Evolutionary conservation across 257 asterid species (phyloP), one percentile per base, ranked within the genome.

Genomic region (Penstemon newberryi): DNA sequence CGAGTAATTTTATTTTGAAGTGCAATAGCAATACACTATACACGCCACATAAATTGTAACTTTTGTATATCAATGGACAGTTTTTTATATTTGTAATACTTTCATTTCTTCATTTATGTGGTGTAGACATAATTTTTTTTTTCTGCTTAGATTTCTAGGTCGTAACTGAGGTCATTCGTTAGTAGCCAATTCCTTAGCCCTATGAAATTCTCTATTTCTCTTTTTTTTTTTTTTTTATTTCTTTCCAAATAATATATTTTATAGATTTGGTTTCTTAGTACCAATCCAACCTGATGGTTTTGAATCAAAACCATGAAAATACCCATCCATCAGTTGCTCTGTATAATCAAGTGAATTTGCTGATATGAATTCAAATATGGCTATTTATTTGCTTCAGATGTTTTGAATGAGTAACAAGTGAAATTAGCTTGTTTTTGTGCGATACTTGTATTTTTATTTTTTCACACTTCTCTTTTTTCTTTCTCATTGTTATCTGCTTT

Each of bases 341-440:
- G n/a, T 56, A 36, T 4, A 56, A 33, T 56, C 61, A 7, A 56
- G 10, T 36, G 15, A 38, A 53, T 42, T 25, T 25, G 33, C 33
- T 25, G 33, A 25, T 25, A 25, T 25, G 33, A 15, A 25, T 56
- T 25, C 25, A 11, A 40, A 8, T 36, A 46, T 53, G 53, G 8
- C 18, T 55, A 43, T 56, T 49, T 47, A 42, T 18, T 40, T 43
- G 11, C 33, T 42, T 67, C 55, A 49, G 56, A 71, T 54, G 50
- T 47, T 63, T 15, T 52, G 44, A 40, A 33, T 13, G 71, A 63
- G 63, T 67, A 44, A 37, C n/a, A 18, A 38, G 15, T 63, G 55
- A 33, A 38, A 44, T 43, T 55, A 11, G 66, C 60, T 39, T 25
- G 6, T 37, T 57, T 15, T 67, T 54, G 44, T 46, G 5, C 45